Conservation (phyloP, 805 yeast genomes). For the Lachancea mirantina region DNA sequence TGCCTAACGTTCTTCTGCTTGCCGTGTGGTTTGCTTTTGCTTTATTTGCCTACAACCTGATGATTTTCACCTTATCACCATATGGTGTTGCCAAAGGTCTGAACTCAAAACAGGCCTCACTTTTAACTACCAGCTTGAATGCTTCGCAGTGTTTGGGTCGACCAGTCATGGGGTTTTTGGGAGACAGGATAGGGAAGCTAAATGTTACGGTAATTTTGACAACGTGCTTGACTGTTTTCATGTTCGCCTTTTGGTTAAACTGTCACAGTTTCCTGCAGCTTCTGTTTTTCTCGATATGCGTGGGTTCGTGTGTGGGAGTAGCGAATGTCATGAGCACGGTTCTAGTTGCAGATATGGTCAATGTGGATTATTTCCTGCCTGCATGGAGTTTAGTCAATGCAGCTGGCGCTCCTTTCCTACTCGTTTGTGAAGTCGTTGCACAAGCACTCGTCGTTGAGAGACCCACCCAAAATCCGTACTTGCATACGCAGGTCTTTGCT, state of each 20-base stretch:
- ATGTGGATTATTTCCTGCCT: slow-evolving; percentile 30
- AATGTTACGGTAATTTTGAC: slow-evolving; percentile 38
- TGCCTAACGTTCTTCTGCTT: slow-evolving; percentile 23
- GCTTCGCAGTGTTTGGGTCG: slow-evolving; percentile 43
- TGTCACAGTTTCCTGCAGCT: slow-evolving; percentile 35
- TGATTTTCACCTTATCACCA: slow-evolving; percentile 41
- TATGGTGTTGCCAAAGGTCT: slow-evolving; percentile 43
- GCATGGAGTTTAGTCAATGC: slow-evolving; percentile 33
- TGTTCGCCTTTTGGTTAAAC: slow-evolving; percentile 44
- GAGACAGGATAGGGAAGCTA: slow-evolving; percentile 41
- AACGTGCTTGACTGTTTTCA: slow-evolving; percentile 31
- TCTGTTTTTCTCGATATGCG: slow-evolving; percentile 35
- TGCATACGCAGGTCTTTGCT: slow-evolving; percentile 53
- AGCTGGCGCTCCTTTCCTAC: slow-evolving; percentile 28
- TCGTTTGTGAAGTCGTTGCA: slow-evolving; percentile 50
- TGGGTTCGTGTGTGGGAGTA: slow-evolving; percentile 42
- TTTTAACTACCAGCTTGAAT: slow-evolving; percentile 39
- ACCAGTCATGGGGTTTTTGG: slow-evolving; percentile 39
- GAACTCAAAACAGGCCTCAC: slow-evolving; percentile 36
- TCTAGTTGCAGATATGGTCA: slow-evolving; percentile 37
- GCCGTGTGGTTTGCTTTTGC: slow-evolving; percentile 33
- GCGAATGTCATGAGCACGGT: slow-evolving; percentile 37
- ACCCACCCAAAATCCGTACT: slow-evolving; percentile 37
- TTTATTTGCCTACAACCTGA: slow-evolving; percentile 36
- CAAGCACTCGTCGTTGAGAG: slow-evolving; percentile 36